phyloP scores from a whole-genome alignment of 345 rosid genomes.

The Acer negundo region DNA sequence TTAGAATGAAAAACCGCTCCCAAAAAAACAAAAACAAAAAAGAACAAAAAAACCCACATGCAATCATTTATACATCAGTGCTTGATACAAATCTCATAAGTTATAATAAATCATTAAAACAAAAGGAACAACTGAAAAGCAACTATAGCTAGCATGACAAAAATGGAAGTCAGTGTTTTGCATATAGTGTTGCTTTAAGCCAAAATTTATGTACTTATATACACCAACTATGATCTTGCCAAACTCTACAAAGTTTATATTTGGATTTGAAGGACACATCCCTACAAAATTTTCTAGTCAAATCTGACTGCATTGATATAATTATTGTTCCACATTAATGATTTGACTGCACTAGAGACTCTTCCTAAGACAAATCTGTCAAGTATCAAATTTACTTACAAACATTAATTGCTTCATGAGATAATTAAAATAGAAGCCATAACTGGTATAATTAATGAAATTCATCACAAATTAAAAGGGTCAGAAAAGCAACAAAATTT shows the following conservation, averaged over 20 bases:
- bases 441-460: background rate
- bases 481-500: background rate
- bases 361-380: background rate
- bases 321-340: background rate
- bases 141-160: background rate
- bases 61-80: background rate
- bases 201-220: background rate
- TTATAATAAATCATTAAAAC: background rate
- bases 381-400: background rate
- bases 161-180: background rate
- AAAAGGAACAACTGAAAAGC: background rate
- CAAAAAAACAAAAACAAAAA: background rate
- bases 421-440: background rate
- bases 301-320: no score
- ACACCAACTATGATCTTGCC: background rate
- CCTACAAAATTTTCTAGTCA: background rate
- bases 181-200: background rate
- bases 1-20: background rate
- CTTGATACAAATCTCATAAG: no score
- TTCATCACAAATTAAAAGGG: background rate
- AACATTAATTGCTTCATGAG: background rate
- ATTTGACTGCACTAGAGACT: background rate
- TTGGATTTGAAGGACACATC: conserved; percentile 10
- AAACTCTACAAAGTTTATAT: background rate
- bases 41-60: background rate